These are phyloP conservation scores for Piromyces finnis DNA, from an alignment of 192 early-diverging fungal genomes.

Conservation along the genomic window DNA sequence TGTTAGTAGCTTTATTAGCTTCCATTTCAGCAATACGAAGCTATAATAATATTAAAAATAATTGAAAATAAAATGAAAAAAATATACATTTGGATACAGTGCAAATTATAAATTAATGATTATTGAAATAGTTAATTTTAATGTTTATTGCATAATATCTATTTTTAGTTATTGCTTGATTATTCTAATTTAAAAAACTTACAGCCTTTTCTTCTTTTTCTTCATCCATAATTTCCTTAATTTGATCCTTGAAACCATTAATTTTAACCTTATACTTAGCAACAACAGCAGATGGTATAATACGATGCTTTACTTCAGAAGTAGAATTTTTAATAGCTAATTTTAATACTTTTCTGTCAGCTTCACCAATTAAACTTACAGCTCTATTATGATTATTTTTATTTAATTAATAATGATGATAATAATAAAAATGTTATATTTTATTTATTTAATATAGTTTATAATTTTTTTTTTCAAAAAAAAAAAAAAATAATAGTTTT, in stretches of 20 bases:
- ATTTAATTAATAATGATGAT: no score
- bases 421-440: no score
- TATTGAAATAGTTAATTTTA: no score
- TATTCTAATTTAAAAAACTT: not conserved
- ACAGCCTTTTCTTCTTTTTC: constrained; percentile 28
- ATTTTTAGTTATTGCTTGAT: not conserved
- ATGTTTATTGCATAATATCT: no score
- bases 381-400: constrained; percentile 34
- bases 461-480: no score
- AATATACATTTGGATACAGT: no score
- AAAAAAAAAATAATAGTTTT: no score
- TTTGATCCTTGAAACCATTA: constrained; percentile 40
- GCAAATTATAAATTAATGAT: no score
- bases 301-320: constrained; percentile 69
- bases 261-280: constrained; percentile 56
- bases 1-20: constrained; percentile 63
- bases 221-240: constrained; percentile 46
- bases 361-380: constrained; percentile 77
- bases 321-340: constrained; percentile 70
- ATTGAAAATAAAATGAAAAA: no score
- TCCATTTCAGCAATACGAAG: constrained; percentile 82
- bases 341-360: constrained; percentile 85
- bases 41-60: no score
- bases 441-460: no score
- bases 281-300: constrained; percentile 63